Evolutionary conservation across 345 rosid species (phyloP), one percentile per base, ranked within the genome.

Genomic region (Arabis alpina): DNA sequence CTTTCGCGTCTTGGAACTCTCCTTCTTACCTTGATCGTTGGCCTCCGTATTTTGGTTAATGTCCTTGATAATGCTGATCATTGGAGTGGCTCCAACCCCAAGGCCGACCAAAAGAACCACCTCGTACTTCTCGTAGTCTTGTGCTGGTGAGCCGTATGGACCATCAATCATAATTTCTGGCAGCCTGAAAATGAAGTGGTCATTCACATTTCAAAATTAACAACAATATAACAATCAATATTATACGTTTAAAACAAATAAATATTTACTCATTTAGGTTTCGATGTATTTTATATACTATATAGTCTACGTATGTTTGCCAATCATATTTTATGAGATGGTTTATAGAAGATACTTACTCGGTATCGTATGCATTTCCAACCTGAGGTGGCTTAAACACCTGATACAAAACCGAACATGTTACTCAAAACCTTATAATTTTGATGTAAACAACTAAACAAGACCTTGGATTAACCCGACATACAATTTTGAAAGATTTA

Each of bases 41-140:
- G 79, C 75, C 42, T 65, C 79, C 1, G 75, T 82, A 77, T 87
- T 87, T 73, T 60, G 80, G 41, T 82, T 85, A 61, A 89, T 85
- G 81, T 89, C 96, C 76, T 87, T 87, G n/a, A 89, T 70, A 13
- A 87, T 86, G 81, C 96, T 89, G 76, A 89, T 89, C 92, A 89
- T 85, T 0, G 93, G 96, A 3, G 89, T 86, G 40, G 89, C 91
- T 53, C 93, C 96, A 13, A 89, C 87, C 53, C 96, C 93, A 32
- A 89, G 77, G 4, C 90, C 96, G 0, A 87, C 81, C 1, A 89
- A 81, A 40, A 90, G 59, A 14, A 90, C 84, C 28, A 90, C 88
- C 50, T 90, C 85, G 10, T 85, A 87, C 68, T 84, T 74, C 79
- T 82, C 79, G 86, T 86, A 87, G 72, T 87, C 91, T 66, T 89